Evolutionary conservation across 768 basidiomycete species (phyloP).

Genomic region (Calocera cornea): DNA sequence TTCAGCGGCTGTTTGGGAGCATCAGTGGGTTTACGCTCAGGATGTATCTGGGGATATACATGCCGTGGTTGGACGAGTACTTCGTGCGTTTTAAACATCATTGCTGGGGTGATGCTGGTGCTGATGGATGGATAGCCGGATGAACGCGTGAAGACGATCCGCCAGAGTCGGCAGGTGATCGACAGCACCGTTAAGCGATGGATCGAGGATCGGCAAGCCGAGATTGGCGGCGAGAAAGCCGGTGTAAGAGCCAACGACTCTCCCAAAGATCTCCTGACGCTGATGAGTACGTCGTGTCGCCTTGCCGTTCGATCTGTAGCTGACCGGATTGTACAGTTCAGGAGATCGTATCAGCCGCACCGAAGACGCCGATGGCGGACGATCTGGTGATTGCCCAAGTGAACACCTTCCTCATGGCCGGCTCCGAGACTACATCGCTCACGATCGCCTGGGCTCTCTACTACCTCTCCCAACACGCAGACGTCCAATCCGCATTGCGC

Average conservation of each 20-base stretch:
- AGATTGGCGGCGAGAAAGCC: slow-evolving; percentile 15
- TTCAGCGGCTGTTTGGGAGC: background rate
- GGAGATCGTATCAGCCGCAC: slow-evolving; percentile 33
- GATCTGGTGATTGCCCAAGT: slow-evolving; percentile 75
- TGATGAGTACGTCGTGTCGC: slow-evolving; percentile 45
- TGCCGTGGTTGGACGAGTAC: background rate
- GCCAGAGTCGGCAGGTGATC: background rate
- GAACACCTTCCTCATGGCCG: slow-evolving; percentile 83
- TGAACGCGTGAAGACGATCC: background rate
- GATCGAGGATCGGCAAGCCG: slow-evolving; percentile 12
- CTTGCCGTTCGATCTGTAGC: background rate
- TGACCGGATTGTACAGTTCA: slow-evolving; percentile 35
- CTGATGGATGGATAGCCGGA: background rate
- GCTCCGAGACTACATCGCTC: slow-evolving; percentile 76
- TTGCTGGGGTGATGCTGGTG: background rate
- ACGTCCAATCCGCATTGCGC: slow-evolving; percentile 55
- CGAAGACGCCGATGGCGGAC: slow-evolving; percentile 60
- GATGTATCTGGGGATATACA: background rate
- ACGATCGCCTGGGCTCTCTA: slow-evolving; percentile 72
- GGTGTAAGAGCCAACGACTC: slow-evolving; percentile 24
- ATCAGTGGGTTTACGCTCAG: background rate
- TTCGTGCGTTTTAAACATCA: background rate
- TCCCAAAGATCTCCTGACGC: slow-evolving; percentile 61
- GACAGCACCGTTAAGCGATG: background rate
- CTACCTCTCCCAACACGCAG: slow-evolving; percentile 53